Percentiles rank a stretch among this genome's conserved stretches.
These are phyloP conservation scores for Megacollybia platyphylla DNA, from an alignment of 1,284 basidiomycete genomes.

Conservation along the genomic window DNA sequence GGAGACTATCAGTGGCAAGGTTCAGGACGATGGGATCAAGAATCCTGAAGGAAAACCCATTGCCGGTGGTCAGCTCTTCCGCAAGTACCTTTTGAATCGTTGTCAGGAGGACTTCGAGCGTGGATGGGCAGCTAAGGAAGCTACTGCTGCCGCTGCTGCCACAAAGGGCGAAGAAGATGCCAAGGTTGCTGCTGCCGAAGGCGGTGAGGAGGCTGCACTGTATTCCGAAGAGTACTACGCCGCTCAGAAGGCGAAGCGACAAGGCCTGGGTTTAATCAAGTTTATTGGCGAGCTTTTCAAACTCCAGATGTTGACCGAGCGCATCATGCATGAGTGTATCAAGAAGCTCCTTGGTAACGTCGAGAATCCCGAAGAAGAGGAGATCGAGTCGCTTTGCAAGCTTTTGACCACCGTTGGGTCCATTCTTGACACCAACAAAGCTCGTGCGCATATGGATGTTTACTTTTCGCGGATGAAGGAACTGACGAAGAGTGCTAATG, in stretches of 20 bases:
- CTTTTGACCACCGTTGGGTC: constrained; percentile 83
- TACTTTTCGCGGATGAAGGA: constrained; percentile 89
- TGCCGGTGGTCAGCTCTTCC: constrained; percentile 86
- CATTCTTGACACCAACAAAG: constrained; percentile 71
- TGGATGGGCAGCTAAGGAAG: constrained; percentile 70
- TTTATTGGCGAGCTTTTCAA: constrained; percentile 99
- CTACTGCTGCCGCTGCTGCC: constrained; percentile 46
- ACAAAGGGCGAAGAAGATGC: constrained; percentile 43
- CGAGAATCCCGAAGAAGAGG: constrained; percentile 92
- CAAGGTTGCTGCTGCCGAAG: constrained; percentile 43
- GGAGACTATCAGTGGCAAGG: constrained; percentile 76
- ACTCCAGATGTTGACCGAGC: constrained; percentile 86
- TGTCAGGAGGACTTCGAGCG: constrained; percentile 95
- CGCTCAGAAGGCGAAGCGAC: constrained; percentile 92
- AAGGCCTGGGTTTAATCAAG: constrained; percentile 91
- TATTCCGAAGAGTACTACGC: constrained; percentile 97
- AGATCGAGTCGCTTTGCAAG: constrained; percentile 93
- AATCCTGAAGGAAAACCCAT: constrained; percentile 74
- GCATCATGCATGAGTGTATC: constrained; percentile 95
- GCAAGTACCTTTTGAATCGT: constrained; percentile 85
- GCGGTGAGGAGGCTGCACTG: constrained; percentile 42
- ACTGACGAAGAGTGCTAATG: constrained; percentile 59
- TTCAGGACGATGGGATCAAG: constrained; percentile 79
- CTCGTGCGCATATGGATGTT: constrained; percentile 77
- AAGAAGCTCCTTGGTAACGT: constrained; percentile 90